phyloP scores from a whole-genome alignment of 257 asterid species.

The Solanum lycopersicoides region DNA sequence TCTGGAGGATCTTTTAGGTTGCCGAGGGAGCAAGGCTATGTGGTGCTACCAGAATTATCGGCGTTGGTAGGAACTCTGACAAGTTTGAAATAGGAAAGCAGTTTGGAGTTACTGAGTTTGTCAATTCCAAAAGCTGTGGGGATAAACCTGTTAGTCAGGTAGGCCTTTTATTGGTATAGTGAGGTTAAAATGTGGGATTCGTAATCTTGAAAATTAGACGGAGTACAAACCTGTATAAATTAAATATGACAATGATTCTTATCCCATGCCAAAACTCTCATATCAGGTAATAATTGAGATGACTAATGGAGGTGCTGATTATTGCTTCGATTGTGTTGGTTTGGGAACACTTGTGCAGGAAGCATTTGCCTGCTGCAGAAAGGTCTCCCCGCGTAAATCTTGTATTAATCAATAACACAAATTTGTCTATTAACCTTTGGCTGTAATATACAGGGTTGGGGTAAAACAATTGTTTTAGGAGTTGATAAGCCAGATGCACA shows the following conservation, averaged over 20 bases:
- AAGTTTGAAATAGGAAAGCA: slow-evolving; percentile 54
- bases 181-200: not conserved
- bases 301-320: slow-evolving; percentile 90
- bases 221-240: not conserved
- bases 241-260: not conserved
- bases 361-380: slow-evolving; percentile 66
- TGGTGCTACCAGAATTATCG: slow-evolving; percentile 64
- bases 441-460: slow-evolving; percentile 59
- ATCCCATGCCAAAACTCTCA: not conserved
- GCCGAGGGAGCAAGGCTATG: slow-evolving; percentile 85
- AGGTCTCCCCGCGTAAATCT: slow-evolving; percentile 23
- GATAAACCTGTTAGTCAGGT: slow-evolving; percentile 72
- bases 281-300: slow-evolving; percentile 51
- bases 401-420: not conserved
- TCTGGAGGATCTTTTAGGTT: slow-evolving; percentile 27
- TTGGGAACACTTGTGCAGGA: slow-evolving; percentile 51
- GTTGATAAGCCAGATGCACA: slow-evolving; percentile 46
- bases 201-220: not conserved
- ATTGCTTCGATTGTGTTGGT: slow-evolving; percentile 92
- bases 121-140: slow-evolving; percentile 43
- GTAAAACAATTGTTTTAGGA: slow-evolving; percentile 74
- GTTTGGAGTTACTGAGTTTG: slow-evolving; percentile 79
- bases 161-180: not conserved
- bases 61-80: slow-evolving; percentile 64
- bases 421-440: not conserved